A percentile compares a stretch with the other conserved stretches of the same genome.
phyloP scores from a whole-genome alignment of 805 yeast species.

The Myxozyma lipomycoides region DNA sequence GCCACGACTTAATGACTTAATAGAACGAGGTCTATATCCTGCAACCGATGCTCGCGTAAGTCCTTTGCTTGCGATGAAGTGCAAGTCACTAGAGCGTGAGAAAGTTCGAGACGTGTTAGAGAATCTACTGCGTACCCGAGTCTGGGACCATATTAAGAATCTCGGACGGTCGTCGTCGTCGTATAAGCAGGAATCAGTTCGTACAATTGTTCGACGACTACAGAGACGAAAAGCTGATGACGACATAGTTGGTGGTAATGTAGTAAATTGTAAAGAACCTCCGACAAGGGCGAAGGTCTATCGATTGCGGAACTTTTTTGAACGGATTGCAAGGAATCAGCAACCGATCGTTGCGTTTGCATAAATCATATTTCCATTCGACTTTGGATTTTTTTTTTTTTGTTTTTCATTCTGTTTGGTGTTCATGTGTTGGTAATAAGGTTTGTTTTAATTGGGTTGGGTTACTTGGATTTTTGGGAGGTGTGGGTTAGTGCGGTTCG shows the following conservation, averaged over 20 bases:
- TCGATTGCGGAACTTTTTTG: constrained; percentile 25
- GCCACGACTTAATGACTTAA: constrained; percentile 31
- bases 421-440: neutral
- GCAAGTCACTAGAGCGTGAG: constrained; percentile 30
- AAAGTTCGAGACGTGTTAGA: constrained; percentile 29
- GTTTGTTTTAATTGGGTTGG: neutral
- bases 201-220: constrained; percentile 7
- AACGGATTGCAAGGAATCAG: constrained; percentile 15
- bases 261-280: neutral
- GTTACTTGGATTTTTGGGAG: neutral
- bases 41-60: constrained; percentile 25
- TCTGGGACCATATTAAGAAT: constrained; percentile 3
- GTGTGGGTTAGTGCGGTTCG: too few species aligned
- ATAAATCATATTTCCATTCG: neutral
- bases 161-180: neutral
- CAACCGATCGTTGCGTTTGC: neutral
- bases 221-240: constrained; percentile 3
- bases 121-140: constrained; percentile 3
- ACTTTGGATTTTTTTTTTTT: neutral
- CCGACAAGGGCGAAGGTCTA: constrained; percentile 26
- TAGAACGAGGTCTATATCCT: constrained; percentile 31
- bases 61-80: constrained; percentile 25
- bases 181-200: constrained; percentile 12
- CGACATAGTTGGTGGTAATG: neutral
- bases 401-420: neutral